Base-by-base conservation (phyloP, 2,329 filamentous ascomycete genomes). In the Plenodomus tracheiphilus region DNA sequence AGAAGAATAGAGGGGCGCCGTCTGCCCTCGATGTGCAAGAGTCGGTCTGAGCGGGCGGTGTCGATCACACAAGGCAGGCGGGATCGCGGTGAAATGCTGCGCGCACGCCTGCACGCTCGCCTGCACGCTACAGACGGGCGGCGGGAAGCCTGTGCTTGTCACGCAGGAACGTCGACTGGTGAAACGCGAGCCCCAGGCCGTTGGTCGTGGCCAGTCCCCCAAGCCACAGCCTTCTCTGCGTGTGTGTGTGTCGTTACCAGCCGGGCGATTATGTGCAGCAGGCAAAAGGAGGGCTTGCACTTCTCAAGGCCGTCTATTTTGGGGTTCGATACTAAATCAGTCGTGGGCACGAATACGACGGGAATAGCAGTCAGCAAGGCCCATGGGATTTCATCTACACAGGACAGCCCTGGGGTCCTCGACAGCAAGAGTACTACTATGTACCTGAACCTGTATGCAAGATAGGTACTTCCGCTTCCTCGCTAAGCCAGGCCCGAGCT, bases 101-200 rank as follows among this genome's bases (percentile, higher is more conserved):
- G 28, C 15, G 13, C 28, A 32, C 28, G 9, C 28, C 22, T 25
- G 22, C 22, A 25, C 22, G 10, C n/a, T n/a, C n/a, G 22, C 5
- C 22, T 25, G 18, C 48, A 48, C 51, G 46, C 52, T 48, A 48
- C 39, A 19, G 36, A 46, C 46, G 44, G 40, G 42, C 47, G 17
- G 45, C 30, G 30, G 43, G 15, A 38, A 41, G 32, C 18, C 28
- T 36, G 53, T 53, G 32, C 18, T 20, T 36, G 53, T 53, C 48
- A 58, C 52, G 56, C 58, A 61, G 56, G 49, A 55, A 61, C 51
- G 50, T 25, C 52, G 44, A 34, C 42, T 37, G 42, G 49, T 50
- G 47, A 47, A 51, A 57, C 51, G 43, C 47, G 44, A 43, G 47
- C 46, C 49, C 37, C 50, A 45, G 35, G 44, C 28, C 28, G 28